Base-by-base conservation (phyloP, 441 rosid genomes). In the Melastoma candidum region DNA sequence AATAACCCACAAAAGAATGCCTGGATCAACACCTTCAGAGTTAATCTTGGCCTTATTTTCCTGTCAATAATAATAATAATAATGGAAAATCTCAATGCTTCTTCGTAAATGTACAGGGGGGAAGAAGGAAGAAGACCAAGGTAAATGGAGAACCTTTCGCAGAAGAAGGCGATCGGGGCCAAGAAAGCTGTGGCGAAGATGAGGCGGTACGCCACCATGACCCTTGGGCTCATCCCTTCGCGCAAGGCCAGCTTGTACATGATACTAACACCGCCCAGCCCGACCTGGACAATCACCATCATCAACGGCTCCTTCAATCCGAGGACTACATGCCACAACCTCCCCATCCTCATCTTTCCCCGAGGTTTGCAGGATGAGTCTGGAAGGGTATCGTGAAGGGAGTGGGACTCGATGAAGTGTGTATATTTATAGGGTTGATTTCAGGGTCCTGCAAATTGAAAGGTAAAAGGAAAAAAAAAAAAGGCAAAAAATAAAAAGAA, bases 181-280 rank as follows among this genome's bases (percentile, higher is more conserved):
- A 70, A 63, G 26, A 73, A 46, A 46, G 68, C 70, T 0, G 67
- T 25, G 9, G 72, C 78, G 6, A 74, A 74, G 7, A 70, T 6
- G 57, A 74, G 67, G 11, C 75, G 67, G 44, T 67, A 74, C 1
- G 74, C 68, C 5, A 67, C 45, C 49, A 74, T 56, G 4, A 70
- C 9, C 9, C 12, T 53, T 14, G 61, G 48, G 52, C 50, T 74
- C 74, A 70, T 70, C 2, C 75, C 72, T 29, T 57, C 55, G 48
- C 58, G 26, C 0, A 53, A 67, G 0, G 68, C 74, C 1, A 70
- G 48, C 54, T 74, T 74, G 39, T 70, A 74, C 41, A 70, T 22
- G 11, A 74, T n/a, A 41, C 61, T 70, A 7, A 70, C 61, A 2
- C 67, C 70, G 0, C 72, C 68, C 9, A 67, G 58, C 3, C 39